Evolutionary conservation across 139 green algal genomes (phyloP).

Genomic region (Chlamydomonas sp.): DNA sequence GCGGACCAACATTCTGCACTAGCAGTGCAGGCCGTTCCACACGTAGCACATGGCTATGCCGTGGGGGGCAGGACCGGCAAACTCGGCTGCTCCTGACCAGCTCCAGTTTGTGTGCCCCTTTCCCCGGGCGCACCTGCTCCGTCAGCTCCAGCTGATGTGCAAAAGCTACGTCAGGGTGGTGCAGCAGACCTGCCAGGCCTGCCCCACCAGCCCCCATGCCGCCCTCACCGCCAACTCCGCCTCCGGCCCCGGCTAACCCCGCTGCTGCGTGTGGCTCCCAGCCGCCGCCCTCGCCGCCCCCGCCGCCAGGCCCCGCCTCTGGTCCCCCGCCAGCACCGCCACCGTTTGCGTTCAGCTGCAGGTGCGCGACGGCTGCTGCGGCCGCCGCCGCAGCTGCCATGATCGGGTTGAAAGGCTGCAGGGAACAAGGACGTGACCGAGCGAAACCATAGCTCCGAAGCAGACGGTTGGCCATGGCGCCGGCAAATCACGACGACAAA

Average conservation of each 20-base stretch:
- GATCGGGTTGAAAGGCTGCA: neutral
- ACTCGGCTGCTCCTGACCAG: no score
- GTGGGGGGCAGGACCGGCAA: no score
- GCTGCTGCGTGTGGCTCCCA: neutral
- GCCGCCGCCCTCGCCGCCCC: neutral
- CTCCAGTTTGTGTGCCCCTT: no score
- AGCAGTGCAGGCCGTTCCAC: no score
- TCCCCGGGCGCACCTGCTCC: constrained; percentile 8
- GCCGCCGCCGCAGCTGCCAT: constrained; percentile 25
- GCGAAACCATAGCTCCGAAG: no score
- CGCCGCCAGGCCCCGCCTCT: neutral
- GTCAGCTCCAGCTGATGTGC: constrained; percentile 29
- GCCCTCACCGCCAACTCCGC: neutral
- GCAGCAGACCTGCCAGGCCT: neutral
- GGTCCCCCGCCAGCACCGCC: constrained; percentile 1
- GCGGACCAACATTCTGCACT: no score
- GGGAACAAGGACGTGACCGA: no score
- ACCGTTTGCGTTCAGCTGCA: neutral
- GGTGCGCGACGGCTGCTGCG: constrained; percentile 1
- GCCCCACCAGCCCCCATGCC: neutral
- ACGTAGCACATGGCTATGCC: no score
- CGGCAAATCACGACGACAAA: no score
- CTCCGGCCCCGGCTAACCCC: neutral
- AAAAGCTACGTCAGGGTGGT: neutral
- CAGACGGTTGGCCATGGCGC: no score